A percentile compares a stretch with the other conserved stretches of the same genome.
Evolutionary conservation across 768 basidiomycete genomes (phyloP).

Genomic region (Sarcodon aspratus): DNA sequence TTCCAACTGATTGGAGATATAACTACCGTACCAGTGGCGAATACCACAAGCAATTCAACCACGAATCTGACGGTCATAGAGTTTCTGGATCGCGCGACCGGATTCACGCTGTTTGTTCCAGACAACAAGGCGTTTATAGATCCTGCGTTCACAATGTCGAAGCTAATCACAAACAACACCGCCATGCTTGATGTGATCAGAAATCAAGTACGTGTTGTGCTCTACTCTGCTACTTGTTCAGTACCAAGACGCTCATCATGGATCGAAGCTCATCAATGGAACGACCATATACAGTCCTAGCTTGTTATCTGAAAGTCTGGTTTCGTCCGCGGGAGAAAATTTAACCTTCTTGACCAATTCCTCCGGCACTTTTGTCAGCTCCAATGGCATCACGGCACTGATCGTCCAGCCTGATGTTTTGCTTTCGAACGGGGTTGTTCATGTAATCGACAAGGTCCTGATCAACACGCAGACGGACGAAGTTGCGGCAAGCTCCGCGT

Average conservation of each 20-base stretch:
- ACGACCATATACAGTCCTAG: conserved; percentile 53
- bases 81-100: conserved; percentile 27
- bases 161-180: conserved; percentile 27
- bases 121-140: conserved; percentile 35
- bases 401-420: conserved; percentile 52
- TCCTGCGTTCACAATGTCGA: conserved; percentile 5
- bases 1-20: conserved; percentile 16
- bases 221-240: not conserved
- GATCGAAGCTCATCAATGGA: conserved; percentile 51
- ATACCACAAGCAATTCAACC: conserved; percentile 18
- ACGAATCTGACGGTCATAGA: conserved; percentile 24
- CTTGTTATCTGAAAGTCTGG: conserved; percentile 14
- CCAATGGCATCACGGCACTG: conserved; percentile 33
- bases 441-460: conserved; percentile 46
- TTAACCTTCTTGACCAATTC: conserved; percentile 41
- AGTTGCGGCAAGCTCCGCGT: conserved; percentile 42
- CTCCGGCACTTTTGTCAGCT: conserved; percentile 44
- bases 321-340: conserved; percentile 44
- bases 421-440: conserved; percentile 57
- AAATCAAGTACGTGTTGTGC: conserved; percentile 43
- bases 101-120: conserved; percentile 63
- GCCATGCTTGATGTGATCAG: conserved; percentile 34
- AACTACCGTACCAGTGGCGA: conserved; percentile 15
- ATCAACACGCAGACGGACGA: conserved; percentile 30
- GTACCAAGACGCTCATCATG: not conserved